Evolutionary conservation across 225 moss, liverwort and hornwort species (phyloP).

Genomic region (Sphagnum contortum): DNA sequence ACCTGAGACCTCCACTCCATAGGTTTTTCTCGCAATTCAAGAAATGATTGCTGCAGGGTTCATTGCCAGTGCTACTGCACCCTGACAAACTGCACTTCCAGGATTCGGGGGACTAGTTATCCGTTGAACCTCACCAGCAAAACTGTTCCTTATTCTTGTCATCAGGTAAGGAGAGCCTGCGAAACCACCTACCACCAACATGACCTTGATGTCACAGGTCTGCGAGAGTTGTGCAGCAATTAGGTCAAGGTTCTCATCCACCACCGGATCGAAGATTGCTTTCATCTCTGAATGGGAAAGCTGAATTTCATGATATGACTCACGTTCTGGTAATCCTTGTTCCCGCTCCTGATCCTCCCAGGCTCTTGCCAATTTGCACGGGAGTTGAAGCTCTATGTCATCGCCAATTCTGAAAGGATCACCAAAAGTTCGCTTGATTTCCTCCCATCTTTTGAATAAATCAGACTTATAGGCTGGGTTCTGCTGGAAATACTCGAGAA

Average conservation of each 20-base stretch:
- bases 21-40: slow-evolving; percentile 24
- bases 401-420: slow-evolving; percentile 1
- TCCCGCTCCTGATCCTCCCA: slow-evolving; percentile 18
- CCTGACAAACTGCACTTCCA: slow-evolving; percentile 22
- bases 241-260: slow-evolving; percentile 10
- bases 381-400: slow-evolving; percentile 8
- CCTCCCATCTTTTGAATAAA: slow-evolving; percentile 12
- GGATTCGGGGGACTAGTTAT: slow-evolving; percentile 18
- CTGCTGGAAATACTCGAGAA: slow-evolving; percentile 4
- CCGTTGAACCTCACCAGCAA: neutral
- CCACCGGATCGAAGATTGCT: slow-evolving; percentile 14
- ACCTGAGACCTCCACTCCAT: slow-evolving; percentile 19
- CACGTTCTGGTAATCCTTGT: neutral
- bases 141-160: slow-evolving; percentile 9
- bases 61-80: slow-evolving; percentile 31
- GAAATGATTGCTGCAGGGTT: slow-evolving; percentile 18
- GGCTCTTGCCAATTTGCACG: slow-evolving; percentile 1
- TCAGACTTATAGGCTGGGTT: neutral
- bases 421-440: slow-evolving; percentile 12
- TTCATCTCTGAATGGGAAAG: slow-evolving; percentile 17
- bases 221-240: slow-evolving; percentile 11
- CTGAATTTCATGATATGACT: slow-evolving; percentile 13
- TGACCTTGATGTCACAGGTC: slow-evolving; percentile 6
- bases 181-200: slow-evolving; percentile 50
- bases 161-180: slow-evolving; percentile 32